A percentile compares a stretch with the other conserved stretches of the same genome.
These are phyloP conservation scores for Orbilia oligospora DNA, from an alignment of 2,329 filamentous ascomycete genomes.

Conservation along the genomic window DNA sequence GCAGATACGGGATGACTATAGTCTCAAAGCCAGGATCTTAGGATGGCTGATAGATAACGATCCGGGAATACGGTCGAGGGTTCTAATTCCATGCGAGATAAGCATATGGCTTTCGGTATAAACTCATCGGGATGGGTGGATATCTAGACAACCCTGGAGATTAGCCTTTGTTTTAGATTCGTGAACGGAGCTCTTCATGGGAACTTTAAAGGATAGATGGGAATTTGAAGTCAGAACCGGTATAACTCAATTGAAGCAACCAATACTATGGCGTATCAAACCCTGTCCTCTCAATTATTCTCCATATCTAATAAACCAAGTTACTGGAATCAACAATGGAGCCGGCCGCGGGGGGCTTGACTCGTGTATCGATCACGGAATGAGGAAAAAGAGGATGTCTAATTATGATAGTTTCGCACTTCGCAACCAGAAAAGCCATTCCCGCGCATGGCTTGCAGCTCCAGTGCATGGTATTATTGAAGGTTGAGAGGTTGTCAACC, in stretches of 20 bases:
- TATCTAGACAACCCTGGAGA: not conserved
- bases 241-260: not conserved
- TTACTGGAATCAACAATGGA: not conserved
- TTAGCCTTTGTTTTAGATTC: conserved; percentile 2
- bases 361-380: not conserved
- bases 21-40: not conserved
- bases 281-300: not conserved
- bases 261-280: conserved; percentile 1
- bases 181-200: conserved; percentile 1
- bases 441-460: conserved; percentile 12
- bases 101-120: not conserved
- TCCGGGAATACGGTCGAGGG: not conserved
- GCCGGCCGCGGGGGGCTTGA: not conserved
- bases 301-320: conserved; percentile 11
- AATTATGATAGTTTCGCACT: not conserved
- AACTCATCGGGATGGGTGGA: not conserved
- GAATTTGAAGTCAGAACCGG: not conserved
- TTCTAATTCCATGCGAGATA: conserved; percentile 6
- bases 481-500: not conserved
- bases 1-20: not conserved
- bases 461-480: not conserved
- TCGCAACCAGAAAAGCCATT: not conserved
- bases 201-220: not conserved
- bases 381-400: too few species aligned
- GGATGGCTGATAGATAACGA: conserved; percentile 6